phyloP scores from a whole-genome alignment of 768 basidiomycete species.

The Hypholoma fasciculare region DNA sequence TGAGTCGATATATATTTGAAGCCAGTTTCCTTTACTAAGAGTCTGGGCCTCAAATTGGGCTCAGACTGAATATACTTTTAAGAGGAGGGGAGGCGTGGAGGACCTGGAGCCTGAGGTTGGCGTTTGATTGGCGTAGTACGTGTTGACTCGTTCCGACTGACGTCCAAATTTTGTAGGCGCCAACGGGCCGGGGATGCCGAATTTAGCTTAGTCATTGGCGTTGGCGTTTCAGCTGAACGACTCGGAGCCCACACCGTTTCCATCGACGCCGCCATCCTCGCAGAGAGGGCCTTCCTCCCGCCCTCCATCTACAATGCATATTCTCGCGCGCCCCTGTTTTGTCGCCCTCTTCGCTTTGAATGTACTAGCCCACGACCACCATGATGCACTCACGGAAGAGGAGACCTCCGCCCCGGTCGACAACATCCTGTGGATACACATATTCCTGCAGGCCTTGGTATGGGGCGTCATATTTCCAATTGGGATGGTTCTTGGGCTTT shows the following conservation, averaged over 20 bases:
- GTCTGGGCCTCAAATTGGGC: too few relatives aligned
- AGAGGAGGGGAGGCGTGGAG: too few relatives aligned
- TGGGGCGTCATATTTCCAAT: slow-evolving; percentile 90
- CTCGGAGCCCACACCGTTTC: neutral
- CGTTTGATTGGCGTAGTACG: too few relatives aligned
- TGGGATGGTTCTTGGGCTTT: slow-evolving; percentile 75
- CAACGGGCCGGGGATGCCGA: neutral
- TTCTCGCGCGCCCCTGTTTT: neutral
- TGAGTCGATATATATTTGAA: too few relatives aligned
- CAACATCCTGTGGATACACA: slow-evolving; percentile 80
- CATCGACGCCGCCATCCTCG: neutral
- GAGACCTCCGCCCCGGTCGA: slow-evolving; percentile 69
- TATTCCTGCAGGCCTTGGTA: slow-evolving; percentile 69
- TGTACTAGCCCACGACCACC: slow-evolving; percentile 59
- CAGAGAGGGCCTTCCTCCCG: neutral
- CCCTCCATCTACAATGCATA: neutral
- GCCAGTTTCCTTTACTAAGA: too few relatives aligned
- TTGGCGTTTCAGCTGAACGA: neutral
- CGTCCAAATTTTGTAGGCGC: too few relatives aligned
- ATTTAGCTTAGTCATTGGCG: neutral
- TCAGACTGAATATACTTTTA: too few relatives aligned
- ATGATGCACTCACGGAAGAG: slow-evolving; percentile 65
- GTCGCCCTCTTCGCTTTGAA: neutral
- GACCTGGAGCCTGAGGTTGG: too few relatives aligned
- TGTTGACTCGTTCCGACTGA: too few relatives aligned